phyloP scores from a whole-genome alignment of 2,329 filamentous ascomycete species.

The Corynespora cassiicola region DNA sequence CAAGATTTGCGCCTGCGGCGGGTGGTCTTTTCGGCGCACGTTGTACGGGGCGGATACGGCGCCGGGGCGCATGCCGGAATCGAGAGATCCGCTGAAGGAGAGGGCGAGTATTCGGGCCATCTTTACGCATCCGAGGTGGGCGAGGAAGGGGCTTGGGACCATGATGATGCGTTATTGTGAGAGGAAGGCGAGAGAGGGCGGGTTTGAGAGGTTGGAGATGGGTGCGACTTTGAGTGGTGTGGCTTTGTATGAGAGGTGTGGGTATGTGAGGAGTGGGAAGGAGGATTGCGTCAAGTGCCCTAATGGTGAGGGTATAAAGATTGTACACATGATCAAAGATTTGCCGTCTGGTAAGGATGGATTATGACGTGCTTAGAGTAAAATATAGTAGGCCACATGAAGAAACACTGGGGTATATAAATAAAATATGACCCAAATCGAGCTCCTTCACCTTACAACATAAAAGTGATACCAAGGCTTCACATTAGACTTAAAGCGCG shows the following conservation, averaged over 20 bases:
- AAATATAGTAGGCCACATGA: too few species aligned
- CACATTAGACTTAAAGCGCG: too few species aligned
- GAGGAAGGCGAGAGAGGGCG: conserved; percentile 27
- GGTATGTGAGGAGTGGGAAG: conserved; percentile 41
- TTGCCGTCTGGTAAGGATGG: conserved; percentile 6
- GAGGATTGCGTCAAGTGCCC: conserved; percentile 39
- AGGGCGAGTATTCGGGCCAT: conserved; percentile 44
- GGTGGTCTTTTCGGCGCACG: conserved; percentile 44
- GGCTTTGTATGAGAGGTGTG: conserved; percentile 41
- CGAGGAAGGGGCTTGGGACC: conserved; percentile 38
- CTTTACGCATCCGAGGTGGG: conserved; percentile 39
- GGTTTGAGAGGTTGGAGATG: conserved; percentile 42
- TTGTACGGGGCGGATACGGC: conserved; percentile 43
- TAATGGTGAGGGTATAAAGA: conserved; percentile 38
- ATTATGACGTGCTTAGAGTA: not conserved
- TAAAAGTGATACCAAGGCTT: too few species aligned
- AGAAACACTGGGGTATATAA: too few species aligned
- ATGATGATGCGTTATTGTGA: conserved; percentile 49
- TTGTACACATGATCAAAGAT: conserved; percentile 45
- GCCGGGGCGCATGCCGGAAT: conserved; percentile 33
- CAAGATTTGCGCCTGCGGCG: conserved; percentile 41
- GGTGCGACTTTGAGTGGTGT: conserved; percentile 43
- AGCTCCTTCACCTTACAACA: too few species aligned
- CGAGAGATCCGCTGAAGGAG: conserved; percentile 32
- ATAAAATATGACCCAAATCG: too few species aligned